Evolutionary conservation across 139 green algal species (phyloP).

Genomic region (Chlamydomonas applanata): DNA sequence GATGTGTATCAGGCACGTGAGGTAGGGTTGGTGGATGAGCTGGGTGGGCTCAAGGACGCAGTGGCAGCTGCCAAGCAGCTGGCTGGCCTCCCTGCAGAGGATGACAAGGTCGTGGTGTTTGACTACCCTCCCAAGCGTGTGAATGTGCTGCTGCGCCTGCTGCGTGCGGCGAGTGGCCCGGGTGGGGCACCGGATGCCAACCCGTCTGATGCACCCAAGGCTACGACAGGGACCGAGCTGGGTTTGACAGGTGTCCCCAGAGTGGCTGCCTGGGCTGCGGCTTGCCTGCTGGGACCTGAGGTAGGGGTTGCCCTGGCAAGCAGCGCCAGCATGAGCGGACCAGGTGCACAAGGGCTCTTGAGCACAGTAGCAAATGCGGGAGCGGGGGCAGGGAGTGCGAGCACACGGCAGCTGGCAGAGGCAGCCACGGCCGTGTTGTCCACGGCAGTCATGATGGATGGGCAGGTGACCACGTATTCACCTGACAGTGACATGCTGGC

Average conservation of each 20-base stretch:
- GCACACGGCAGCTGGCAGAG: neutral
- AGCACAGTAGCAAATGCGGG: neutral
- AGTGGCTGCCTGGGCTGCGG: no score
- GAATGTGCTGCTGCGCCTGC: conserved; percentile 28
- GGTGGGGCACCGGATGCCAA: neutral
- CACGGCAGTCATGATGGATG: neutral
- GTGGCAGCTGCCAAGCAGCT: conserved; percentile 75
- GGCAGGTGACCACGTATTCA: neutral
- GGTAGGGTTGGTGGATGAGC: conserved; percentile 73
- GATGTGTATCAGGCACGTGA: conserved; percentile 48
- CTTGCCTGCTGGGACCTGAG: no score
- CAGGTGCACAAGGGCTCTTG: neutral
- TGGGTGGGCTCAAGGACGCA: conserved; percentile 75
- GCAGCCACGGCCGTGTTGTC: neutral
- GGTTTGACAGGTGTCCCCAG: no score
- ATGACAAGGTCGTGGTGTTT: conserved; percentile 14
- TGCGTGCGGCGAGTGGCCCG: neutral
- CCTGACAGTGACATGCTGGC: neutral
- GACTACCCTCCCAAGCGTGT: conserved; percentile 15
- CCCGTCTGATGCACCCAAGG: neutral
- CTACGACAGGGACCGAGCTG: no score
- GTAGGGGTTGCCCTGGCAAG: no score
- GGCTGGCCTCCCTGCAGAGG: conserved; percentile 12
- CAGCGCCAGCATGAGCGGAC: neutral
- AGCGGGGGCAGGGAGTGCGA: neutral